These are phyloP conservation scores for Amaranthus hypochondriacus DNA, from an alignment of 148 eudicot genomes.

Conservation along the genomic window DNA sequence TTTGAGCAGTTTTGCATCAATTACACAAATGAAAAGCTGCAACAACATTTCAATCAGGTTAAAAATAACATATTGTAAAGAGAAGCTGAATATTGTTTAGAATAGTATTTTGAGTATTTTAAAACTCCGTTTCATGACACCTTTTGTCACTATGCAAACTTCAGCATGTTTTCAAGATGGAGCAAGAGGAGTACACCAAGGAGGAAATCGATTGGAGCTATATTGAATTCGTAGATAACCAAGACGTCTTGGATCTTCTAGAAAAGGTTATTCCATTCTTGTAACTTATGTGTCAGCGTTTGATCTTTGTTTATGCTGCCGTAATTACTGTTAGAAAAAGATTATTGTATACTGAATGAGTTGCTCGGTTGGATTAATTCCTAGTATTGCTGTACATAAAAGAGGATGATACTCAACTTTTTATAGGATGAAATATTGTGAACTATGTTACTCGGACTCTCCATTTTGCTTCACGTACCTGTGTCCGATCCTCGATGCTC, in stretches of 20 bases:
- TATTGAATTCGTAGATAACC: conserved; percentile 95
- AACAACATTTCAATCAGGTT: conserved; percentile 98
- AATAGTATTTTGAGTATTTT: conserved; percentile 8
- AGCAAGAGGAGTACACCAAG: conserved; percentile 90
- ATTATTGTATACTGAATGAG: not conserved
- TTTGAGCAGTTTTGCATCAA: conserved; percentile 99
- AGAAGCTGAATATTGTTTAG: not conserved
- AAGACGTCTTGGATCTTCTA: conserved; percentile 95
- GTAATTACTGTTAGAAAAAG: not conserved
- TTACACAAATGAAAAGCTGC: conserved; percentile 95
- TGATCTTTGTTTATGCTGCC: not conserved
- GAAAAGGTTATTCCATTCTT: conserved; percentile 63
- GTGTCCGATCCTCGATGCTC: not conserved
- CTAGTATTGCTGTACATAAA: not conserved
- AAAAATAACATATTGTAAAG: conserved; percentile 3
- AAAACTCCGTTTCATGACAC: conserved; percentile 7
- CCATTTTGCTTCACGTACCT: not conserved
- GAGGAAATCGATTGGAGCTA: conserved; percentile 97
- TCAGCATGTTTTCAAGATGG: conserved; percentile 98
- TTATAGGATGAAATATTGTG: not conserved
- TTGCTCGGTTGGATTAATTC: conserved; percentile 2
- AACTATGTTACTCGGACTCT: too few relatives aligned
- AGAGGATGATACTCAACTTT: not conserved
- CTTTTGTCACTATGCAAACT: conserved; percentile 26
- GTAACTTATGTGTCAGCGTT: not conserved